Conservation (phyloP, 257 asterid genomes). For the Nicotiana tomentosiformis region DNA sequence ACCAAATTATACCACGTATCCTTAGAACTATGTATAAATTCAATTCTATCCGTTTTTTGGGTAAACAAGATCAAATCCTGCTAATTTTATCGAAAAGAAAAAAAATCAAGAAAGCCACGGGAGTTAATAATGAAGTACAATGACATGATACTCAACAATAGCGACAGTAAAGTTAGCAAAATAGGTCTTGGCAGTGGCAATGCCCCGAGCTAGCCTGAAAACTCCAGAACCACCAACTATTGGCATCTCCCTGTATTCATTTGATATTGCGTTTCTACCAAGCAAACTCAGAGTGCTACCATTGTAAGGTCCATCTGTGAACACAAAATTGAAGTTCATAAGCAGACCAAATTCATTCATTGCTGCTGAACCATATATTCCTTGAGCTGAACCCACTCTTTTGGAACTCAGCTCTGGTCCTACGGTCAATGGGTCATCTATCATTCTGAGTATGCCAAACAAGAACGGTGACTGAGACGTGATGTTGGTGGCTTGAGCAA, state of each 20-base stretch:
- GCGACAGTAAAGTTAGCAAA: constrained; percentile 10
- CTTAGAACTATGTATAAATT: too few relatives aligned
- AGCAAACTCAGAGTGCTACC: constrained; percentile 29
- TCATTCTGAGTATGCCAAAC: constrained; percentile 20
- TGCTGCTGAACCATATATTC: constrained; percentile 27
- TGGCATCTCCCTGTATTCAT: constrained; percentile 30
- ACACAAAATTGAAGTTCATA: constrained; percentile 26
- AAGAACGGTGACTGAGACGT: constrained; percentile 10
- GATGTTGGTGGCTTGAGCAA: constrained; percentile 19
- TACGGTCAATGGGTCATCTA: constrained; percentile 26
- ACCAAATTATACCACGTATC: too few relatives aligned
- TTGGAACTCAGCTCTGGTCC: constrained; percentile 23
- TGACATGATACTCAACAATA: constrained; percentile 8
- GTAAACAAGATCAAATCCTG: too few relatives aligned
- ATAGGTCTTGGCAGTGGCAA: constrained; percentile 24
- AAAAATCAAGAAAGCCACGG: too few relatives aligned
- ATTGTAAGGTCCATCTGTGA: constrained; percentile 21
- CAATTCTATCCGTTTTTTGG: too few relatives aligned
- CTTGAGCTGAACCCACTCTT: constrained; percentile 29
- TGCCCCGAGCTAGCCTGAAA: constrained; percentile 36
- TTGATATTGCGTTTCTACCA: constrained; percentile 20
- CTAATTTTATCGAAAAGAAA: too few relatives aligned
- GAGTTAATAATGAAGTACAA: constrained; percentile 1
- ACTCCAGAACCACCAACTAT: constrained; percentile 29
- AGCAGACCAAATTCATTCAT: constrained; percentile 20